Base-by-base conservation (phyloP, 208 protist species). In the Acanthamoeba healyi region DNA sequence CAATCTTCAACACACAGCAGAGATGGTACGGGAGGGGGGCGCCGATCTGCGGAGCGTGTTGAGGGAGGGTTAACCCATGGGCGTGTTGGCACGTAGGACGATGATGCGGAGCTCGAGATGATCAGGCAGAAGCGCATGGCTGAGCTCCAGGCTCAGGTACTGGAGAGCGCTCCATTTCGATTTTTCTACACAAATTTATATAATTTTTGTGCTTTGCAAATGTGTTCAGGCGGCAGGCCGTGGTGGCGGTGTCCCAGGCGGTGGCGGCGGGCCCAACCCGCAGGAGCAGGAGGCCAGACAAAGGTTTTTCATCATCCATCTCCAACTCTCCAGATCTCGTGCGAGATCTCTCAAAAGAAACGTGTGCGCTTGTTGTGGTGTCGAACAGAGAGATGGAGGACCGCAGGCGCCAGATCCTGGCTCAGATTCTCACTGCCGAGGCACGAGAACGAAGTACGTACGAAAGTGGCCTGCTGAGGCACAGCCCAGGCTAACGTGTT, bases 391-490 rank as follows among this genome's bases (percentile, higher is more conserved):
- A 94, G 34, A 92, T 87, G 51, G 94, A 96, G 36, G 95, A 96
- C 15, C 81, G 84, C 65, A 95, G 94, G 89, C 54, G 61, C 17
- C 40, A 29, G 36, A 94, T 96, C 46, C 65, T 96, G 54, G 0
- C 38, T 5, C 94, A 96, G 49, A 44, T 96, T 14, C 74, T 96
- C 26, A 95, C 93, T 36, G 40, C 67, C 24, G 61, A 72, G 54
- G 95, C 95, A 22, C 93, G 95, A 81, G 95, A 96, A 92, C 72
- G 95, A 94, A 63, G 95, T 95, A 82, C 51, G 94, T 88, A n/a
- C n/a, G n/a, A n/a, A n/a, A n/a, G n/a, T n/a, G n/a, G n/a, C n/a
- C n/a, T n/a, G n/a, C n/a, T n/a, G n/a, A n/a, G n/a, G n/a, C n/a
- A n/a, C n/a, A n/a, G n/a, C n/a, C n/a, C n/a, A n/a, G n/a, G 51